These are phyloP conservation scores for Schizophyllum commune DNA, from an alignment of 1,284 basidiomycete species.

Conservation along the genomic window DNA sequence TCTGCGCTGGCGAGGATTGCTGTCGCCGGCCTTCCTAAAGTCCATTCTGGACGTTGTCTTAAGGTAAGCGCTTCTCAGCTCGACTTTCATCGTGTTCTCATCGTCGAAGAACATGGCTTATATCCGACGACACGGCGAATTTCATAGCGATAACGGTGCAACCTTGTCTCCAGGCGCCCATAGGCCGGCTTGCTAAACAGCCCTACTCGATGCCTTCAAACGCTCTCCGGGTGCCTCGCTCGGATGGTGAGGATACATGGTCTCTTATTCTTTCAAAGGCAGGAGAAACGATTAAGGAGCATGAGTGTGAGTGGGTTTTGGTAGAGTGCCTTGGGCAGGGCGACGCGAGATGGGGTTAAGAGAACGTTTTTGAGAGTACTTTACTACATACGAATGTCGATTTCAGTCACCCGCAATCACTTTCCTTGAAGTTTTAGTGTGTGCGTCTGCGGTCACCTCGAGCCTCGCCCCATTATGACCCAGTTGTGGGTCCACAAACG, in stretches of 20 bases:
- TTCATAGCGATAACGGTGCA: slow-evolving; percentile 30
- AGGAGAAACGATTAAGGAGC: neutral
- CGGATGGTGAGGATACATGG: slow-evolving; percentile 44
- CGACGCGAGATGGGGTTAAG: slow-evolving; percentile 45
- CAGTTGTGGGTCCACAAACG: neutral
- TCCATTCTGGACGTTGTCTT: slow-evolving; percentile 29
- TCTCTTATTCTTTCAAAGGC: slow-evolving; percentile 27
- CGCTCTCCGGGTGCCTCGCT: slow-evolving; percentile 14
- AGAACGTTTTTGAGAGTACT: neutral
- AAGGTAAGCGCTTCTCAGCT: neutral
- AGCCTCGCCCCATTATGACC: too few species aligned
- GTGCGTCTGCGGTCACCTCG: too few species aligned
- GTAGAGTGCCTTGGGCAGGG: slow-evolving; percentile 40
- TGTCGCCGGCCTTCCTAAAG: slow-evolving; percentile 43
- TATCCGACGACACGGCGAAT: neutral
- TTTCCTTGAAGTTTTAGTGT: too few species aligned
- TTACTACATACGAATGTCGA: too few species aligned
- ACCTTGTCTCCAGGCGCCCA: slow-evolving; percentile 29
- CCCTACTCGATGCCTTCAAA: slow-evolving; percentile 11
- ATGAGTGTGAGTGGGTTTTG: slow-evolving; percentile 26
- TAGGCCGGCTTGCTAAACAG: slow-evolving; percentile 14
- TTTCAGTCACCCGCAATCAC: too few species aligned
- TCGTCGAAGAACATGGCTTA: neutral
- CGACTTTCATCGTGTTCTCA: neutral
- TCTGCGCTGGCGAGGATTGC: slow-evolving; percentile 46